phyloP scores from a whole-genome alignment of 495 filamentous ascomycete genomes.

The Amniculicola lignicola region DNA sequence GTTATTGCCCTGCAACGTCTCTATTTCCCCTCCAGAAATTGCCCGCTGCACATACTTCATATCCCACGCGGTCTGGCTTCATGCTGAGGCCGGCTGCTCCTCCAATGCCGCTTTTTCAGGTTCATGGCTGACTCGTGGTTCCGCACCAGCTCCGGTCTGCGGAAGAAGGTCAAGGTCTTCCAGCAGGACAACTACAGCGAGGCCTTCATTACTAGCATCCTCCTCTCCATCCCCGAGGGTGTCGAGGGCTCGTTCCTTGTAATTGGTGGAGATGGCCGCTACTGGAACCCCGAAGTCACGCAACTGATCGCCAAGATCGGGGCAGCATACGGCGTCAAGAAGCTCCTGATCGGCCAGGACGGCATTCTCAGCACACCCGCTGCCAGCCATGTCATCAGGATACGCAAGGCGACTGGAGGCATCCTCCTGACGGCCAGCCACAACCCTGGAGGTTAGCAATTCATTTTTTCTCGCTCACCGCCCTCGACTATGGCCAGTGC shows the following conservation, averaged over 20 bases:
- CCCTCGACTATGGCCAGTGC: not conserved
- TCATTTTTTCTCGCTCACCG: not conserved
- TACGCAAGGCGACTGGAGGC: constrained; percentile 89
- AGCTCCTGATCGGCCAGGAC: constrained; percentile 91
- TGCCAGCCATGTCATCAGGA: constrained; percentile 90
- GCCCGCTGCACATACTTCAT: not conserved
- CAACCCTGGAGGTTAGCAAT: constrained; percentile 89
- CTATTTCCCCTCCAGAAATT: constrained; percentile 23
- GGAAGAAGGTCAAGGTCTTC: constrained; percentile 98
- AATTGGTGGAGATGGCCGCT: constrained; percentile 96
- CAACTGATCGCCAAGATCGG: constrained; percentile 97
- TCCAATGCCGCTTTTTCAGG: constrained; percentile 14
- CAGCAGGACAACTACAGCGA: constrained; percentile 94
- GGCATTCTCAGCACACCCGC: constrained; percentile 96
- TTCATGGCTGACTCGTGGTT: constrained; percentile 35
- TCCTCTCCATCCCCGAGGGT: constrained; percentile 95
- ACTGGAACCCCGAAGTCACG: constrained; percentile 93
- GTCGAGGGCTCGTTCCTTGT: constrained; percentile 83
- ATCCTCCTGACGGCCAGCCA: constrained; percentile 96
- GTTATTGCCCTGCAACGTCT: constrained; percentile 30
- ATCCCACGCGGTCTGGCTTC: constrained; percentile 14
- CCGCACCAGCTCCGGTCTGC: constrained; percentile 77
- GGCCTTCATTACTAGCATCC: constrained; percentile 86
- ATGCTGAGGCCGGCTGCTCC: constrained; percentile 1
- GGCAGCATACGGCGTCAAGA: constrained; percentile 97